phyloP scores from a whole-genome alignment of 306 rosid genomes.

The Cyamopsis tetragonoloba region DNA sequence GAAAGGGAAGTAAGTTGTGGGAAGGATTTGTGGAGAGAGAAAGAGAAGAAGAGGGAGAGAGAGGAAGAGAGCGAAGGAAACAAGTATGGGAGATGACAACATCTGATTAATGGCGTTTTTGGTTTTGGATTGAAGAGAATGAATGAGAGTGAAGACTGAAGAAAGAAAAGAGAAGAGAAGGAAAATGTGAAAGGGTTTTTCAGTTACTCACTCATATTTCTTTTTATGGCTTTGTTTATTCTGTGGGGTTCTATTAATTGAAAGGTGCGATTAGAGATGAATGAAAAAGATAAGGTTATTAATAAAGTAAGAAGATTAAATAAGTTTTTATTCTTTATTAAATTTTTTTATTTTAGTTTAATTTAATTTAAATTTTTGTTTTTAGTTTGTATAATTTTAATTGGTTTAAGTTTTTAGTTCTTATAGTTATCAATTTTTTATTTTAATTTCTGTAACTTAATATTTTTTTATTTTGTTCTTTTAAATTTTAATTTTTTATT shows the following conservation, averaged over 20 bases:
- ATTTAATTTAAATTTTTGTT: too few relatives aligned
- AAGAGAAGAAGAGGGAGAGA: conserved; percentile 39
- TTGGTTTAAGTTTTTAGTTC: too few relatives aligned
- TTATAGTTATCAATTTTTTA: too few relatives aligned
- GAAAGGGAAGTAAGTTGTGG: conserved; percentile 10
- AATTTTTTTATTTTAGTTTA: too few relatives aligned
- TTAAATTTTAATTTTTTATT: too few relatives aligned
- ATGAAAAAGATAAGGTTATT: too few relatives aligned
- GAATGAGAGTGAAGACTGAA: neutral
- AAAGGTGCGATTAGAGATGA: neutral
- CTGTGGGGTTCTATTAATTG: neutral
- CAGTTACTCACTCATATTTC: neutral
- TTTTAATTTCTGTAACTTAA: too few relatives aligned
- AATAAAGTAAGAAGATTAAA: too few relatives aligned
- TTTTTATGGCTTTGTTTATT: neutral
- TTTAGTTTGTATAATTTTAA: too few relatives aligned
- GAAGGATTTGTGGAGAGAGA: conserved; percentile 33
- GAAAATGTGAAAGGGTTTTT: neutral
- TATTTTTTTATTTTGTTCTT: too few relatives aligned
- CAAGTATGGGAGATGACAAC: conserved; percentile 41
- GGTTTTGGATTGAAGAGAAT: neutral
- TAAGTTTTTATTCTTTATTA: too few relatives aligned
- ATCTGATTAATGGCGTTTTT: conserved; percentile 16
- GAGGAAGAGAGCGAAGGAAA: conserved; percentile 35
- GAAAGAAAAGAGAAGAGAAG: neutral